A percentile compares a stretch with the other conserved stretches of the same genome.
Conservation (phyloP, 495 filamentous ascomycete species). For the Hyaloscypha hepaticicola region DNA sequence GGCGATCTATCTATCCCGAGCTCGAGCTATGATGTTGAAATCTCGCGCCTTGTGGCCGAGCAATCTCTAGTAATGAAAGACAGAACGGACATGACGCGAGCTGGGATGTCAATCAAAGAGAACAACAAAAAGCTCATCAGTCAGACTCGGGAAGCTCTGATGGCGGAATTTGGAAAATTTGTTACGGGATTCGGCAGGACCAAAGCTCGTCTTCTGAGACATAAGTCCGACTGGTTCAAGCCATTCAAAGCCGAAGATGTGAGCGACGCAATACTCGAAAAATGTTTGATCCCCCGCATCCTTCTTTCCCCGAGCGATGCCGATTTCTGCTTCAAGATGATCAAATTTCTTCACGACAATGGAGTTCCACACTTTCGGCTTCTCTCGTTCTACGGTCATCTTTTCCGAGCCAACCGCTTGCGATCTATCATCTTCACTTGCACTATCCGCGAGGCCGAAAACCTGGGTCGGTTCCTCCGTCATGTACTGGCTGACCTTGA, state of each 20-base stretch:
- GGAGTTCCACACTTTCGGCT: conserved; percentile 86
- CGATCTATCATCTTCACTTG: conserved; percentile 81
- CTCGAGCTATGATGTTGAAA: conserved; percentile 72
- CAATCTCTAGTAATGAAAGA: conserved; percentile 64
- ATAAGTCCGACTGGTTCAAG: conserved; percentile 80
- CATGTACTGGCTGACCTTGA: conserved; percentile 74
- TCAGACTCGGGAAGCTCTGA: conserved; percentile 60
- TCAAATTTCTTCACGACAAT: conserved; percentile 79
- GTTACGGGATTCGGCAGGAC: conserved; percentile 63
- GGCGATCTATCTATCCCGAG: conserved; percentile 74
- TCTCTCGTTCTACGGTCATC: conserved; percentile 74
- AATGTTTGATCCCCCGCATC: conserved; percentile 86
- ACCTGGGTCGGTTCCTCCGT: conserved; percentile 84
- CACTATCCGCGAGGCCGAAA: conserved; percentile 85
- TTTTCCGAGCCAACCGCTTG: conserved; percentile 79
- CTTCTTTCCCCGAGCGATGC: conserved; percentile 83
- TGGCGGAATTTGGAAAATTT: conserved; percentile 67
- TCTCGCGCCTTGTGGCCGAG: conserved; percentile 58
- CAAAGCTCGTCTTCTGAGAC: conserved; percentile 62
- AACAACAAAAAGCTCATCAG: conserved; percentile 58
- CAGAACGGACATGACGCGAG: conserved; percentile 64
- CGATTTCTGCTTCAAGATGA: conserved; percentile 79
- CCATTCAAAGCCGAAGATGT: conserved; percentile 63
- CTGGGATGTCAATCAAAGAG: conserved; percentile 62
- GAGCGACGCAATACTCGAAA: conserved; percentile 75